Evolutionary conservation across 129 eudicot species (phyloP), one percentile per base, ranked within the genome.

Genomic region (Centella asiatica): DNA sequence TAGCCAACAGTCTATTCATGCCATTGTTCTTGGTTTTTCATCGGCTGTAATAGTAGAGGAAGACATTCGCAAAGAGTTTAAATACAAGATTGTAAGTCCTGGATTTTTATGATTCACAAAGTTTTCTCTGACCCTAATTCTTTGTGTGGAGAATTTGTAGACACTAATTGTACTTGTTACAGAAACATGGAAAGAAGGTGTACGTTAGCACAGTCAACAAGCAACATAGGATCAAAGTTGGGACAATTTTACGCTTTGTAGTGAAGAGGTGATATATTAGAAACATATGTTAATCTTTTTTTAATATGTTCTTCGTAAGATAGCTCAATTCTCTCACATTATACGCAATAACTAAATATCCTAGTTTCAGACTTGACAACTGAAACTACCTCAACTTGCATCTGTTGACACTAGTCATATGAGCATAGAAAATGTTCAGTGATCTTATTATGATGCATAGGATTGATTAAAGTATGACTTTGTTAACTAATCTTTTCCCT

Each of bases 11-110:
- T 77, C 94, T 0, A 75, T 90, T 59, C 98, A 90, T 68, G 39
- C 79, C 37, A 72, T 90, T 47, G 90, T 90, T 69, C 94, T 87
- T 73, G 95, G 98, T 40, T 90, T 90, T 74, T 84, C 98, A 45
- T 81, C 98, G 6, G 94, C 86, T 18, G 72, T 77, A 14, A 78
- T 92, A 26, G 71, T 70, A 29, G 88, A 84, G 57, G 98, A 87
- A 69, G 90, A 87, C 57, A 81, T 92, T 23, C 86, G 90, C 17
- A 82, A 84, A 20, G 90, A 87, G 25, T 87, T 92, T 31, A 72
- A 63, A 65, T 77, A 72, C 69, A 87, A 79, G 79, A 37, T 67
- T 79, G 98, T 90, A 82, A 75, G 89, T 73, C 49, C 51, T 32
- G 7, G 15, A 27, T 2, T 56, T 48, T 57, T 65, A 0, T 42